These are phyloP conservation scores for Pseudopyrenochaeta lycopersici DNA, from an alignment of 2,329 filamentous ascomycete genomes.

Conservation along the genomic window DNA sequence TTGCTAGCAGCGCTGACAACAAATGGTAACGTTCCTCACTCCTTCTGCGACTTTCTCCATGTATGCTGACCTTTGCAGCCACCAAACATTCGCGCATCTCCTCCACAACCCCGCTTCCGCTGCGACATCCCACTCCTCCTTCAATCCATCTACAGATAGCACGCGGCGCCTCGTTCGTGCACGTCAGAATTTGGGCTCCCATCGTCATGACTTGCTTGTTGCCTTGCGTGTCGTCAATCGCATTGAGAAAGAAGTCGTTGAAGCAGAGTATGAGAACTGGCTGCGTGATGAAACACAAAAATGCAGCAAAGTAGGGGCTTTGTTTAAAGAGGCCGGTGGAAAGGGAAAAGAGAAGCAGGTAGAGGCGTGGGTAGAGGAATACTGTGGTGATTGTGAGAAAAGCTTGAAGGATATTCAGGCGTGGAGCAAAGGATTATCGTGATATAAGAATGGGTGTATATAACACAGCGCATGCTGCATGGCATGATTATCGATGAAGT, in stretches of 20 bases:
- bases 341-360: constrained; percentile 55
- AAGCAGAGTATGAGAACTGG: constrained; percentile 94
- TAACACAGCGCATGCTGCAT: too few species aligned
- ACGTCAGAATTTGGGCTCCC: constrained; percentile 82
- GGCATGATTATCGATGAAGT: too few species aligned
- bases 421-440: constrained; percentile 13
- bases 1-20: constrained; percentile 25
- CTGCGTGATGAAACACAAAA: constrained; percentile 78
- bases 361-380: constrained; percentile 65
- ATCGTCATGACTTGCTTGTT: constrained; percentile 89
- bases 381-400: constrained; percentile 69
- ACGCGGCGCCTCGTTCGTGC: constrained; percentile 73
- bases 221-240: constrained; percentile 89
- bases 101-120: constrained; percentile 34
- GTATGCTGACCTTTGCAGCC: constrained; percentile 30
- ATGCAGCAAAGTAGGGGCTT: constrained; percentile 70
- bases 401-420: constrained; percentile 22
- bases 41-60: background rate
- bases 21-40: constrained; percentile 35
- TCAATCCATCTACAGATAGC: constrained; percentile 37
- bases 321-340: constrained; percentile 53
- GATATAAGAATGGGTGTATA: background rate
- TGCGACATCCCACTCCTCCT: constrained; percentile 24
- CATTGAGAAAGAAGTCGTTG: constrained; percentile 85
- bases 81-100: constrained; percentile 49